Percentiles rank a stretch among this genome's conserved stretches.
These are phyloP conservation scores for Candida montana DNA, from an alignment of 805 yeast genomes.

Conservation along the genomic window DNA sequence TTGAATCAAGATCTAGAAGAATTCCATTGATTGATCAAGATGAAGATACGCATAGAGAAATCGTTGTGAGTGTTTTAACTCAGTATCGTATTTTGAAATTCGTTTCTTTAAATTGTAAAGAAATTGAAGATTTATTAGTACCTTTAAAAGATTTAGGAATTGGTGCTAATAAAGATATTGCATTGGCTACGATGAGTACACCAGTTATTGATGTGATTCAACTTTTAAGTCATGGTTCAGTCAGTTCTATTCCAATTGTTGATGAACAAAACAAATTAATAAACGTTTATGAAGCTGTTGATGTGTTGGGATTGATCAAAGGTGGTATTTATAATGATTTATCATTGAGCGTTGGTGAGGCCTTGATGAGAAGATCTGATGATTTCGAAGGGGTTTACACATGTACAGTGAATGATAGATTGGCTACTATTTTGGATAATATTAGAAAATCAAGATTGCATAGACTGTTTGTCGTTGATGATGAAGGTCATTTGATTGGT, in stretches of 20 bases:
- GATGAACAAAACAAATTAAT: conserved; percentile 66
- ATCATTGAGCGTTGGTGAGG: conserved; percentile 91
- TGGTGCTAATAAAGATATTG: conserved; percentile 52
- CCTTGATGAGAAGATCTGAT: conserved; percentile 85
- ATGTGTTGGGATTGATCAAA: conserved; percentile 84
- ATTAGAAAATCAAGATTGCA: conserved; percentile 88
- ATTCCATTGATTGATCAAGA: conserved; percentile 93
- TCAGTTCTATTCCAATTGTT: conserved; percentile 88
- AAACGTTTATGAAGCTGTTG: conserved; percentile 95
- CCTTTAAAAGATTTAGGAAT: conserved; percentile 68
- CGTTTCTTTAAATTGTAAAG: conserved; percentile 93
- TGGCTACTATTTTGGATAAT: conserved; percentile 88
- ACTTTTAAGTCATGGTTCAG: conserved; percentile 68
- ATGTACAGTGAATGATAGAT: conserved; percentile 79
- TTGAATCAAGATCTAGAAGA: conserved; percentile 82
- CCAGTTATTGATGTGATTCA: conserved; percentile 94
- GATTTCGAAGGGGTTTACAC: conserved; percentile 98
- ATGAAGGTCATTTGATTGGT: conserved; percentile 69
- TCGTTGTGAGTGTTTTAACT: conserved; percentile 90
- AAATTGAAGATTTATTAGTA: conserved; percentile 73
- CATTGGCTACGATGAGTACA: conserved; percentile 81
- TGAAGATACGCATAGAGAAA: conserved; percentile 86
- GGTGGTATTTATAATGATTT: conserved; percentile 92
- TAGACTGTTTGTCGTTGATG: conserved; percentile 87
- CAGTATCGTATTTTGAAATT: conserved; percentile 94